Base-by-base conservation (phyloP, 2,329 filamentous ascomycete species). In the Exserohilum rostratum region DNA sequence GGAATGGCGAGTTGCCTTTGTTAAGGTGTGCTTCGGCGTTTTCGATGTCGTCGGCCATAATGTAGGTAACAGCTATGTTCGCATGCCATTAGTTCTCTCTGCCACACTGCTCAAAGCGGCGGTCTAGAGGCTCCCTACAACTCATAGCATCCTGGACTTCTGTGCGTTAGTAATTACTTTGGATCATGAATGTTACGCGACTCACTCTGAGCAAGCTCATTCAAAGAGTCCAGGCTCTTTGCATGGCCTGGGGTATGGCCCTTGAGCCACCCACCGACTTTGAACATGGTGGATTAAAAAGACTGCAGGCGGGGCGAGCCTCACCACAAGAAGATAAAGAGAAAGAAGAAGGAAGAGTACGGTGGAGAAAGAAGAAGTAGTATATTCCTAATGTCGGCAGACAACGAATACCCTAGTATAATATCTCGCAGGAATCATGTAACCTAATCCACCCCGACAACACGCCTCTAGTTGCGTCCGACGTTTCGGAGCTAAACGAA, bases 11-110 rank as follows among this genome's bases (percentile, higher is more conserved):
- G 63, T 84, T 83, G 39, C 90, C 88, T 62, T 88, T 84, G 46
- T 84, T 83, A 31, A 96, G 81, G 37, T 86, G 85, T 56, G 81
- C 81, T 77, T 96, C 90, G 5, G 95, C 95, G 34, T 85, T 87
- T 31, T 91, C 90, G 56, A 98, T 88, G 76, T 98, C 91, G 76
- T 96, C 92, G 70, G 95, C 89, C 82, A 96, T 89, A 65, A 96
- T 90, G 53, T 90, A 79, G 7, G 84, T 82, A 4, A 88, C 86
- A 34, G 90, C 89, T 73, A 70, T 73, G 53, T 48, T 66, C 60
- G 60, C 55, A 57, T 67, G 58, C 46, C 51, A 64, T 69, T 53
- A 73, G 69, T 64, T 61, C 31, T n/a, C 33, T 38, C 37, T 15
- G 34, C 12, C 46, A 18, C 40, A 17, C 5, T 9, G 37, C 22